Percentiles rank a stretch among this genome's conserved stretches.
These are phyloP conservation scores for Hymenochaete sp. DNA, from an alignment of 1,284 basidiomycete genomes.

Conservation along the genomic window DNA sequence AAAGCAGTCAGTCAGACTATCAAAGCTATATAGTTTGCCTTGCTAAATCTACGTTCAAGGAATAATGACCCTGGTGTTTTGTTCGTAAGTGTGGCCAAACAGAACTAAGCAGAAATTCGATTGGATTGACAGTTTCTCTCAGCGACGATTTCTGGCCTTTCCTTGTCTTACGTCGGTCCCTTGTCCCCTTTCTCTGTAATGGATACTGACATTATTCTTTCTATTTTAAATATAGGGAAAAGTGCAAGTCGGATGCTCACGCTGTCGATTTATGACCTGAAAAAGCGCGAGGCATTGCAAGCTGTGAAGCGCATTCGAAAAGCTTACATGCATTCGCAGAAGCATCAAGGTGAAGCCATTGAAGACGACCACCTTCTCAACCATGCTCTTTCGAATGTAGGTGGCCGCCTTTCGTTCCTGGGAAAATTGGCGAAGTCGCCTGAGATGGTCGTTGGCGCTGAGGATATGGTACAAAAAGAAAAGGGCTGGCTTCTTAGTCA, in stretches of 20 bases:
- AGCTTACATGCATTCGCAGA: conserved; percentile 22
- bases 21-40: conserved; percentile 13
- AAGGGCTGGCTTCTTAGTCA: conserved; percentile 71
- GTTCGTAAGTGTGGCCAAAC: conserved; percentile 58
- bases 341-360: conserved; percentile 22
- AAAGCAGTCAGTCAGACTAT: conserved; percentile 46
- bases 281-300: conserved; percentile 48
- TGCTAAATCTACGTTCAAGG: conserved; percentile 33
- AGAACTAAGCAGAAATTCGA: conserved; percentile 8
- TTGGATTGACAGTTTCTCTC: conserved; percentile 17
- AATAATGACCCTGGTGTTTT: conserved; percentile 73
- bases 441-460: conserved; percentile 57
- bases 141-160: conserved; percentile 79
- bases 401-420: conserved; percentile 72
- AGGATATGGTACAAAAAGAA: conserved; percentile 57
- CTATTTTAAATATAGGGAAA: conserved; percentile 52
- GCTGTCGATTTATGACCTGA: conserved; percentile 67
- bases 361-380: conserved; percentile 34
- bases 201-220: conserved; percentile 8
- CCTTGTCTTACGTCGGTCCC: conserved; percentile 48
- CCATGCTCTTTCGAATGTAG: conserved; percentile 52
- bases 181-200: not conserved
- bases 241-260: conserved; percentile 71
- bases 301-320: conserved; percentile 51
- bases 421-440: conserved; percentile 48